phyloP scores from a whole-genome alignment of 1,139 yeast species.

The Martiniozyma asiatica region DNA sequence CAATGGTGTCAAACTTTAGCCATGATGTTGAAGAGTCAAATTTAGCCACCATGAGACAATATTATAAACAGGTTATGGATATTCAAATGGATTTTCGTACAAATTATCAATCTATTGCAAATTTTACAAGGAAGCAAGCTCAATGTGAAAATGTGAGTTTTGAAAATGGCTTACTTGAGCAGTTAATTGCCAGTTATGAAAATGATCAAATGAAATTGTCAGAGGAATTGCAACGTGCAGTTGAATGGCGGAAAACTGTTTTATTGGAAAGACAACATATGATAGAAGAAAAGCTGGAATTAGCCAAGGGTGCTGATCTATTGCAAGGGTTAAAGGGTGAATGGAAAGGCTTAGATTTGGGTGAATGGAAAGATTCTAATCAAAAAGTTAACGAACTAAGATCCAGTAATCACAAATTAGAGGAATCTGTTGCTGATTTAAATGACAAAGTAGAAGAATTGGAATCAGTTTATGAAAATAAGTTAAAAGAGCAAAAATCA shows the following conservation, averaged over 20 bases:
- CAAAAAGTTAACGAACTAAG: constrained; percentile 2
- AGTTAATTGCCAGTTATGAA: constrained; percentile 17
- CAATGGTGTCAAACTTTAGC: constrained; percentile 18
- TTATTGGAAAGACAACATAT: constrained; percentile 15
- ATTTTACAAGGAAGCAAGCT: constrained; percentile 19
- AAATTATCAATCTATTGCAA: constrained; percentile 21
- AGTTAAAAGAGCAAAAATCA: too few species aligned
- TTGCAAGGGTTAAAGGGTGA: constrained; percentile 7
- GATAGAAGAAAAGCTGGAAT: constrained; percentile 13
- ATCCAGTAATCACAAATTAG: too few species aligned
- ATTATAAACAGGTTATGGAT: constrained; percentile 16
- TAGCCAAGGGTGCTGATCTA: constrained; percentile 8
- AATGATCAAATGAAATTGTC: constrained; percentile 12
- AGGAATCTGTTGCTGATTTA: too few species aligned
- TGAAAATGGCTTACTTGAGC: constrained; percentile 17
- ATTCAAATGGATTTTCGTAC: constrained; percentile 16
- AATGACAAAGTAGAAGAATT: too few species aligned
- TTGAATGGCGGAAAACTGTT: constrained; percentile 16
- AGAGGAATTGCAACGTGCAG: constrained; percentile 13
- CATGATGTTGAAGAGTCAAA: constrained; percentile 19
- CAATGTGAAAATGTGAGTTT: constrained; percentile 19
- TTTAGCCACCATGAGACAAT: constrained; percentile 21
- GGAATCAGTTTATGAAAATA: too few species aligned
- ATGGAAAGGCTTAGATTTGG: constrained; percentile 8
- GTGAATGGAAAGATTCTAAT: constrained; percentile 5